These are phyloP conservation scores for Yamagishiella unicocca DNA, from an alignment of 139 green algal genomes.

Conservation along the genomic window DNA sequence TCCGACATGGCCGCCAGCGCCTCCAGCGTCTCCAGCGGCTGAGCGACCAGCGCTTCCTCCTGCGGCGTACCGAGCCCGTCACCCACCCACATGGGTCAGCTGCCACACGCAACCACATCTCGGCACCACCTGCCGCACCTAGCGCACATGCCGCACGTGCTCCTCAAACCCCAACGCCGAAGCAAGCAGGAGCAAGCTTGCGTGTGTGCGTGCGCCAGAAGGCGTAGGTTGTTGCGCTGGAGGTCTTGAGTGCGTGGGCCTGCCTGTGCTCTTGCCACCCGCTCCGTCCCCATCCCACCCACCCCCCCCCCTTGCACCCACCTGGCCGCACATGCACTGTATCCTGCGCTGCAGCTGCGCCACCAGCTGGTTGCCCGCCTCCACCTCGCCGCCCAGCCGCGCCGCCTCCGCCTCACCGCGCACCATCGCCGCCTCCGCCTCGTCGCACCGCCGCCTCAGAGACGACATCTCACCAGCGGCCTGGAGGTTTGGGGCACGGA, in stretches of 20 bases:
- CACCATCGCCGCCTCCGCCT: background rate
- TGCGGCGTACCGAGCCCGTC: background rate
- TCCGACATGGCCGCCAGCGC: background rate
- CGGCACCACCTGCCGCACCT: background rate
- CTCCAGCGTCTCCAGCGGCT: slow-evolving; percentile 34
- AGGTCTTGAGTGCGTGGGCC: background rate
- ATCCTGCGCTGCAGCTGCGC: slow-evolving; percentile 30
- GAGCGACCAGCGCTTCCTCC: slow-evolving; percentile 40
- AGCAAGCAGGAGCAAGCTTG: too few relatives aligned
- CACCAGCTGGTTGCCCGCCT: background rate
- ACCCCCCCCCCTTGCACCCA: background rate
- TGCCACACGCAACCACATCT: background rate
- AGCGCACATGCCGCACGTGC: too few relatives aligned
- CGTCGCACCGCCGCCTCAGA: background rate
- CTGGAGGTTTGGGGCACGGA: background rate
- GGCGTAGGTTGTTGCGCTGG: background rate
- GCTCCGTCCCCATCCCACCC: too few relatives aligned
- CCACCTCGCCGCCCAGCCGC: slow-evolving; percentile 1
- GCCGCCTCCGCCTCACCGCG: background rate
- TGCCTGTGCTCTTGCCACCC: too few relatives aligned
- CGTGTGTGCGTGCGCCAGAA: background rate
- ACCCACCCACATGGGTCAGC: background rate
- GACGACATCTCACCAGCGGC: slow-evolving; percentile 8
- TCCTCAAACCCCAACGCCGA: too few relatives aligned
- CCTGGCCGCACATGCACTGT: slow-evolving; percentile 39